phyloP scores from a whole-genome alignment of 2,329 filamentous ascomycete genomes.

The Tolypocladium guangdongense region DNA sequence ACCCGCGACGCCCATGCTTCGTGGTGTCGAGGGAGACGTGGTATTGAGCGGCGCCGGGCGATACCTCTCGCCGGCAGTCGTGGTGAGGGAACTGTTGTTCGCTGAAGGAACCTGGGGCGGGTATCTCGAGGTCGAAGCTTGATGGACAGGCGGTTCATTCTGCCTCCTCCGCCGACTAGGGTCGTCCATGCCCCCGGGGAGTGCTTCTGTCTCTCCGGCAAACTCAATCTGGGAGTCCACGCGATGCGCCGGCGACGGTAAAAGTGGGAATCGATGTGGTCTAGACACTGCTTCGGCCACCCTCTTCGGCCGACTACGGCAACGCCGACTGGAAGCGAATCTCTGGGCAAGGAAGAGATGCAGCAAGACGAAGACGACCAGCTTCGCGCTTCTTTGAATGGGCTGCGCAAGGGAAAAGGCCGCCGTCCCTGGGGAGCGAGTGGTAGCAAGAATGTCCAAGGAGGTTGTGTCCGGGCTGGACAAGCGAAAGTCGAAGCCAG shows the following conservation, averaged over 20 bases:
- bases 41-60: conserved; percentile 38
- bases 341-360: neutral
- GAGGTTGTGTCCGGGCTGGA: neutral
- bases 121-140: conserved; percentile 44
- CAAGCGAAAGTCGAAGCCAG: neutral
- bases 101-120: conserved; percentile 37
- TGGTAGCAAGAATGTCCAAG: neutral
- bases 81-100: conserved; percentile 25
- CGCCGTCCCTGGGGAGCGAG: neutral
- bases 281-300: neutral
- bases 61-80: conserved; percentile 30
- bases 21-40: conserved; percentile 30
- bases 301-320: neutral
- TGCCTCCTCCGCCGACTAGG: conserved; percentile 63
- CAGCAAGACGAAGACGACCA: neutral
- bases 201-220: conserved; percentile 34
- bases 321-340: neutral
- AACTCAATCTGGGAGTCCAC: conserved; percentile 48
- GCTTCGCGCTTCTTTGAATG: neutral
- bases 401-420: neutral
- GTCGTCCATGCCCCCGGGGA: conserved; percentile 62
- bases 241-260: conserved; percentile 30
- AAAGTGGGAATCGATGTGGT: neutral
- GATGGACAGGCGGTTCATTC: conserved; percentile 59
- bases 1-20: conserved; percentile 44